phyloP scores from a whole-genome alignment of 768 basidiomycete species.

The Pleurotus eryngii region DNA sequence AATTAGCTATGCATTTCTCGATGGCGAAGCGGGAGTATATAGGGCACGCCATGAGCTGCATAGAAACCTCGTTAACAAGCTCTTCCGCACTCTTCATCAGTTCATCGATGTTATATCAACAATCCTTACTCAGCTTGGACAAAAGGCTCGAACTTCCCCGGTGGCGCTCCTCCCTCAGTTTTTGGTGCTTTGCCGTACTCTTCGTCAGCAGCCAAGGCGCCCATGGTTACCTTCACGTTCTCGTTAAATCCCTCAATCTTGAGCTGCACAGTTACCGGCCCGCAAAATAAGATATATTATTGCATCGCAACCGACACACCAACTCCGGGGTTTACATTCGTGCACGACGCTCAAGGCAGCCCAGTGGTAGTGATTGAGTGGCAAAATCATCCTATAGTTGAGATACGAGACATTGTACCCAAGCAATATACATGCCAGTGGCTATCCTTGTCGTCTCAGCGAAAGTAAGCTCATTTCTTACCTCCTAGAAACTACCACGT shows the following conservation, averaged over 20 bases:
- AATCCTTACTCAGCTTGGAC: not conserved
- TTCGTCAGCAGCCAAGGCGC: conserved; percentile 14
- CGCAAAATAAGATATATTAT: conserved; percentile 35
- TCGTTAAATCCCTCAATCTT: conserved; percentile 35
- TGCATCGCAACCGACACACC: conserved; percentile 35
- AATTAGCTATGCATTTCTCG: not conserved
- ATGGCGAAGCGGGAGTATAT: not conserved
- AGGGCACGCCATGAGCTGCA: not conserved
- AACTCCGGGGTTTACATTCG: conserved; percentile 33
- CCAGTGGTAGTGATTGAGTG: conserved; percentile 41
- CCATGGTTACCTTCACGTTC: conserved; percentile 40
- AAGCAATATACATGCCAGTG: conserved; percentile 37
- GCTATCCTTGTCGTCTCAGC: conserved; percentile 38
- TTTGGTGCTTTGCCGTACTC: conserved; percentile 10
- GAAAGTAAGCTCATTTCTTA: conserved; percentile 27
- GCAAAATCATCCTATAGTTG: conserved; percentile 30
- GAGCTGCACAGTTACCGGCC: conserved; percentile 39
- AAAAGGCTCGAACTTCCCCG: conserved; percentile 1
- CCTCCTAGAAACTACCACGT: not conserved
- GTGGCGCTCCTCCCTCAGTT: conserved; percentile 1
- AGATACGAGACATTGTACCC: conserved; percentile 30
- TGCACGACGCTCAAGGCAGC: conserved; percentile 33
- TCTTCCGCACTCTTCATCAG: not conserved
- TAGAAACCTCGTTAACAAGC: not conserved
- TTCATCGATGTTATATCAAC: not conserved